A percentile compares a stretch with the other conserved stretches of the same genome.
Evolutionary conservation across 306 rosid genomes (phyloP).

Genomic region (Quillaja saponaria): DNA sequence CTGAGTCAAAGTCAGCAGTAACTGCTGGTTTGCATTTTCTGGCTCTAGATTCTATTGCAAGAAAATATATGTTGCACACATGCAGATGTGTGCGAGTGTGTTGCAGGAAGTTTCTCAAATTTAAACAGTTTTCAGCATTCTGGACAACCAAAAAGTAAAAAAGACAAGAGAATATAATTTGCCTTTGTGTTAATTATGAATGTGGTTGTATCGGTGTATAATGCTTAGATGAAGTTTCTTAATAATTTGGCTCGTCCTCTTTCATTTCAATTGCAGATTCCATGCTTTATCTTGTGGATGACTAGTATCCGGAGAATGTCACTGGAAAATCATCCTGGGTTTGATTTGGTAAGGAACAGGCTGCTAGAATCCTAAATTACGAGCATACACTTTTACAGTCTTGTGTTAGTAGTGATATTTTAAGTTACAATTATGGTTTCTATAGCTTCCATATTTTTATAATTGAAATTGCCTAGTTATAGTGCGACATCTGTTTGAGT

Average conservation of each 20-base stretch:
- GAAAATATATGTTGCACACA: too few species aligned
- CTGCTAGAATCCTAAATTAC: background rate
- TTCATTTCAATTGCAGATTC: constrained; percentile 57
- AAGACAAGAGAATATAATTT: background rate
- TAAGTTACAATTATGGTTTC: constrained; percentile 11
- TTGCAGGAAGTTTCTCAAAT: background rate
- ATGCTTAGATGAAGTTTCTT: constrained; percentile 11
- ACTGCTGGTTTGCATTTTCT: too few species aligned
- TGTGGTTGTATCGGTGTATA: constrained; percentile 11
- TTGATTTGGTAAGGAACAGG: constrained; percentile 67
- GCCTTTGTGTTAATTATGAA: background rate
- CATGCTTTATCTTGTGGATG: constrained; percentile 91
- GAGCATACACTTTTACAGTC: background rate
- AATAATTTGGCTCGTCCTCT: constrained; percentile 24
- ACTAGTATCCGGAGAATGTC: constrained; percentile 82
- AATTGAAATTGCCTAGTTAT: constrained; percentile 3
- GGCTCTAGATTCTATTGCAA: too few species aligned
- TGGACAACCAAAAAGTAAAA: constrained; percentile 14
- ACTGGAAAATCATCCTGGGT: constrained; percentile 74
- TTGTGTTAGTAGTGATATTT: background rate
- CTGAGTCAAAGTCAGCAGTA: too few species aligned
- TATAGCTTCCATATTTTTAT: constrained; percentile 27
- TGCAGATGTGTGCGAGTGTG: too few species aligned
- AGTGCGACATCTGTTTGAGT: constrained; percentile 15
- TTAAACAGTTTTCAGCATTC: constrained; percentile 10